Conservation (phyloP, 768 basidiomycete genomes). For the Tylopilus sp. region DNA sequence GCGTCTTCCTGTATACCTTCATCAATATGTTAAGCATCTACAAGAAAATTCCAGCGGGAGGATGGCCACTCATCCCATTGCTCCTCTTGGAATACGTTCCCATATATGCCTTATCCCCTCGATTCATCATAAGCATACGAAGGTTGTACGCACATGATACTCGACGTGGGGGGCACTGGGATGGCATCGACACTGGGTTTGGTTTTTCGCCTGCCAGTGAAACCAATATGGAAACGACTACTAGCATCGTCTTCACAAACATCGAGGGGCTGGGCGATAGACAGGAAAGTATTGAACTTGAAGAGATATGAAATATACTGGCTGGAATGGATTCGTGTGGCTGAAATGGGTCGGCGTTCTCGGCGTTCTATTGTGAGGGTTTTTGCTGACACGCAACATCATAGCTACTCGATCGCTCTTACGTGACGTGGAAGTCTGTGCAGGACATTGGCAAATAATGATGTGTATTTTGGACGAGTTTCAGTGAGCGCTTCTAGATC, state of each 20-base stretch:
- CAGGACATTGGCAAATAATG: too few species aligned
- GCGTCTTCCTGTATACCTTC: background rate
- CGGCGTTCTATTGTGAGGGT: background rate
- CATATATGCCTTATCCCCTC: background rate
- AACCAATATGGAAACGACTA: too few species aligned
- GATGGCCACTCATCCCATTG: background rate
- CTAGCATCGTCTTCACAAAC: background rate
- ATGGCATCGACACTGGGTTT: background rate
- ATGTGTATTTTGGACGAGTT: too few species aligned
- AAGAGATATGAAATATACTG: background rate
- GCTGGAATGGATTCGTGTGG: too few species aligned
- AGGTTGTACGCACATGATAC: background rate
- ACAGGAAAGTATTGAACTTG: too few species aligned
- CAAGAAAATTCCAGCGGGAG: background rate
- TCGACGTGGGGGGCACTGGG: background rate
- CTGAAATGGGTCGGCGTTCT: too few species aligned
- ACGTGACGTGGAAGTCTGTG: too few species aligned
- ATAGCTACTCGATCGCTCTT: too few species aligned
- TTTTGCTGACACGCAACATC: too few species aligned
- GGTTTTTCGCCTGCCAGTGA: background rate
- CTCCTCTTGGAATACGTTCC: background rate
- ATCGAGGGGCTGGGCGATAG: background rate
- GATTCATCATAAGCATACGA: background rate
- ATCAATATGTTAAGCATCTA: background rate
- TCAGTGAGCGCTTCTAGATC: too few species aligned